Conservation (phyloP, 1,284 basidiomycete species). For the Puccinia horiana region DNA sequence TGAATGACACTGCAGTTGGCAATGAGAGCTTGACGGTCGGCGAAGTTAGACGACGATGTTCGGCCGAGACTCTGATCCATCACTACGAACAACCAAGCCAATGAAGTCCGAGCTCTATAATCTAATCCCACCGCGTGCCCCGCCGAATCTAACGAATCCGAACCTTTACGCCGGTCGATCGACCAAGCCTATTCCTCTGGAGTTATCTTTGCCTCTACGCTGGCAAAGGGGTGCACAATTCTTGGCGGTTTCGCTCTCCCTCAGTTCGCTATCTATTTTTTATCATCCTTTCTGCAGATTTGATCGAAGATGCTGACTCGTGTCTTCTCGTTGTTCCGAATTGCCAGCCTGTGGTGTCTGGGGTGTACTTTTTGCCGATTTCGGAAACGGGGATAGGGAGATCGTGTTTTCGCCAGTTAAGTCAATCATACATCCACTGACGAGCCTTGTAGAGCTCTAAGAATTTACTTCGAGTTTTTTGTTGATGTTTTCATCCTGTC, state of each 20-base stretch:
- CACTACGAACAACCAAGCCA: background rate
- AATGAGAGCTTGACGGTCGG: no score
- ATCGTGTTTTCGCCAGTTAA: conserved; percentile 47
- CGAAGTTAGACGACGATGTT: no score
- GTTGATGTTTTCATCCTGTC: background rate
- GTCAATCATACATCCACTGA: background rate
- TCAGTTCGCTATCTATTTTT: conserved; percentile 6
- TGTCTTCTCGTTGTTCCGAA: no score
- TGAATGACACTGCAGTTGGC: no score
- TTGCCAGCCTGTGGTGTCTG: conserved; percentile 27
- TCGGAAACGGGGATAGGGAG: conserved; percentile 43
- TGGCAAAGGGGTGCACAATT: conserved; percentile 49
- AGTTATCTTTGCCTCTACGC: conserved; percentile 29
- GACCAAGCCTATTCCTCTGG: conserved; percentile 35
- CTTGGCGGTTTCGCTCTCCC: conserved; percentile 24
- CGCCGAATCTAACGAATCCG: conserved; percentile 37
- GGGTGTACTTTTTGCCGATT: conserved; percentile 48
- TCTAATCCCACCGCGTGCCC: conserved; percentile 15
- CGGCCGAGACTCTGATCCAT: background rate
- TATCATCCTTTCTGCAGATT: background rate
- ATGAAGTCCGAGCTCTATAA: conserved; percentile 7
- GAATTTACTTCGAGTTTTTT: background rate
- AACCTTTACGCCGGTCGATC: conserved; percentile 40
- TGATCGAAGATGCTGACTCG: background rate
- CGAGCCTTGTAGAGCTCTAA: background rate